phyloP scores from a whole-genome alignment of 1,139 yeast genomes.

The Hanseniaspora uvarum region DNA sequence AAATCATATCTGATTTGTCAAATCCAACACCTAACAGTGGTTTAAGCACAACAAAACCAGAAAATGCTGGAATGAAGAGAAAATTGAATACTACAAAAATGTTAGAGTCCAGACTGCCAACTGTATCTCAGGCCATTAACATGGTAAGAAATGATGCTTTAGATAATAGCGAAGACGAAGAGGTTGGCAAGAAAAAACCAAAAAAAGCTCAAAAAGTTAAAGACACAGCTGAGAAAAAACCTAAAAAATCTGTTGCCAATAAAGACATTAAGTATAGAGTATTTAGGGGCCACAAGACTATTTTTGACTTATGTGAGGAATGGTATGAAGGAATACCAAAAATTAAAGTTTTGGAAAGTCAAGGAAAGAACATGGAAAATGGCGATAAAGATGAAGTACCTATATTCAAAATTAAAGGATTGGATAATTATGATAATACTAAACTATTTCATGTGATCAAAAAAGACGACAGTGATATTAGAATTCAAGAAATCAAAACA shows the following conservation, averaged over 20 bases:
- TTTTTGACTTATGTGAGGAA: conserved; percentile 32
- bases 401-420: conserved; percentile 1
- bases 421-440: background rate
- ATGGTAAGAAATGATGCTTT: background rate
- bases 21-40: conserved; percentile 13
- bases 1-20: conserved; percentile 16
- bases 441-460: background rate
- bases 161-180: background rate
- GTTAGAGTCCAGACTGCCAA: background rate
- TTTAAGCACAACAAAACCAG: background rate
- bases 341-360: conserved; percentile 17
- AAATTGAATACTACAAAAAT: background rate
- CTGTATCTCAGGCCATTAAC: background rate
- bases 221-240: background rate
- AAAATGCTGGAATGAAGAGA: background rate
- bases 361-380: background rate
- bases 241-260: conserved; percentile 17
- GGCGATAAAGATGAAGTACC: background rate
- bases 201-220: background rate
- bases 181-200: background rate
- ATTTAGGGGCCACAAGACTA: conserved; percentile 31
- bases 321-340: conserved; percentile 30
- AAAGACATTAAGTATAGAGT: conserved; percentile 29
- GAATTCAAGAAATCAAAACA: background rate
- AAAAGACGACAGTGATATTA: conserved; percentile 1